These are phyloP conservation scores for Climacium dendroides DNA, from an alignment of 225 moss, liverwort and hornwort species.

Conservation along the genomic window DNA sequence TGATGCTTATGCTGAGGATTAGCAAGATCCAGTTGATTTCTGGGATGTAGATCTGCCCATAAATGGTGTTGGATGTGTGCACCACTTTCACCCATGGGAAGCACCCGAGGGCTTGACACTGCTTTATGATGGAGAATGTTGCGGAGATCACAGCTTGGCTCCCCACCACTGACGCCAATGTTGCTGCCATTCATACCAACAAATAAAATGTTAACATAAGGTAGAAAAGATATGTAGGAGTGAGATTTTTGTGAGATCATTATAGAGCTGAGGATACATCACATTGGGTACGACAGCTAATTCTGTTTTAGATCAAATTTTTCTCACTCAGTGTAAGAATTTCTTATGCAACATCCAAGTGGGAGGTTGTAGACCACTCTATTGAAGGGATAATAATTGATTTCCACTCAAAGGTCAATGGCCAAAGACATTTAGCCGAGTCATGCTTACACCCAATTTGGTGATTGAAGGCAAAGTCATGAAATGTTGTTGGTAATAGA, in stretches of 20 bases:
- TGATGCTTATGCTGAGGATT: conserved; percentile 37
- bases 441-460: not conserved
- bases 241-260: not conserved
- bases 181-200: conserved; percentile 41
- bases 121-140: conserved; percentile 76
- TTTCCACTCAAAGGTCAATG: not conserved
- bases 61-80: conserved; percentile 51
- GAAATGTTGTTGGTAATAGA: not conserved
- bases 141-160: conserved; percentile 92
- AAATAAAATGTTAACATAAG: not conserved
- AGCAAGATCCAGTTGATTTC: conserved; percentile 76
- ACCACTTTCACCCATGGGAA: conserved; percentile 84
- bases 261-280: not conserved
- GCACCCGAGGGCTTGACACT: conserved; percentile 69
- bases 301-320: not conserved
- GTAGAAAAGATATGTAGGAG: not conserved
- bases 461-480: not conserved
- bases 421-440: not conserved
- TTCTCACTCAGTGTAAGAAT: not conserved
- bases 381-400: not conserved
- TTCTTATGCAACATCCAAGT: not conserved
- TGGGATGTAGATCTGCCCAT: conserved; percentile 83
- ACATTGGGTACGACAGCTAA: not conserved
- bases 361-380: too few relatives aligned
- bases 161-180: conserved; percentile 70